phyloP scores from a whole-genome alignment of 148 eudicot species.

The Rhododendron henanense region DNA sequence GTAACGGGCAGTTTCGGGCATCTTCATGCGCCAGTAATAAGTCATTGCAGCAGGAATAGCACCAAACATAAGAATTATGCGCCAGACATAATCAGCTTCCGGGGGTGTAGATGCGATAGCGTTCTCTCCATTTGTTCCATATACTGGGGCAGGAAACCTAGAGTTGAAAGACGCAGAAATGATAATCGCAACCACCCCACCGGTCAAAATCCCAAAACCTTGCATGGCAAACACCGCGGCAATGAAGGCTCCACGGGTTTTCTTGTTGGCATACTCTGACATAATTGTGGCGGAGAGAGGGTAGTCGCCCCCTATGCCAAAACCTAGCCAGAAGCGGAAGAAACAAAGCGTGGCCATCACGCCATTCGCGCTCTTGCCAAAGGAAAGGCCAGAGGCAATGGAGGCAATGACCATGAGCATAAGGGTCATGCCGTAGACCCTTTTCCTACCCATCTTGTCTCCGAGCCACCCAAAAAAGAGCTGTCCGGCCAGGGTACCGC shows the following conservation, averaged over 20 bases:
- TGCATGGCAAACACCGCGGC: slow-evolving; percentile 70
- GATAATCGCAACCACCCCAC: slow-evolving; percentile 50
- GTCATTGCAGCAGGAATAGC: slow-evolving; percentile 46
- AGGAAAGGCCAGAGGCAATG: slow-evolving; percentile 55
- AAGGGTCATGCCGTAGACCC: slow-evolving; percentile 56
- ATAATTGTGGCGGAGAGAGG: slow-evolving; percentile 66
- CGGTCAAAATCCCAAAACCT: slow-evolving; percentile 57
- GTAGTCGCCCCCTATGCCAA: slow-evolving; percentile 64
- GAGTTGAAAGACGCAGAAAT: slow-evolving; percentile 35
- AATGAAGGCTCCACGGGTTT: slow-evolving; percentile 59
- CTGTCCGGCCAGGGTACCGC: slow-evolving; percentile 58
- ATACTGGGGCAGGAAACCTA: slow-evolving; percentile 35
- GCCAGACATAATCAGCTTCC: slow-evolving; percentile 52
- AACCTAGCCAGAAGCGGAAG: slow-evolving; percentile 67
- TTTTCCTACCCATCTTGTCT: slow-evolving; percentile 60
- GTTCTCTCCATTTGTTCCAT: slow-evolving; percentile 18
- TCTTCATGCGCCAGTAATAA: slow-evolving; percentile 54
- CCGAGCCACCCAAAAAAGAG: slow-evolving; percentile 74
- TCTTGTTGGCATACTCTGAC: slow-evolving; percentile 67
- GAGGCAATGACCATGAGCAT: slow-evolving; percentile 53
- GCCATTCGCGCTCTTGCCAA: slow-evolving; percentile 30
- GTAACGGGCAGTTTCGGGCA: slow-evolving; percentile 68
- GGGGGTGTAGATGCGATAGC: slow-evolving; percentile 32
- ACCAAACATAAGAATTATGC: slow-evolving; percentile 54
- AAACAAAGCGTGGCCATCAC: slow-evolving; percentile 55